Percentiles rank a stretch among this genome's conserved stretches.
Evolutionary conservation across 108 stramenopile genomes (phyloP).

Genomic region (Skeletonema marinoi): DNA sequence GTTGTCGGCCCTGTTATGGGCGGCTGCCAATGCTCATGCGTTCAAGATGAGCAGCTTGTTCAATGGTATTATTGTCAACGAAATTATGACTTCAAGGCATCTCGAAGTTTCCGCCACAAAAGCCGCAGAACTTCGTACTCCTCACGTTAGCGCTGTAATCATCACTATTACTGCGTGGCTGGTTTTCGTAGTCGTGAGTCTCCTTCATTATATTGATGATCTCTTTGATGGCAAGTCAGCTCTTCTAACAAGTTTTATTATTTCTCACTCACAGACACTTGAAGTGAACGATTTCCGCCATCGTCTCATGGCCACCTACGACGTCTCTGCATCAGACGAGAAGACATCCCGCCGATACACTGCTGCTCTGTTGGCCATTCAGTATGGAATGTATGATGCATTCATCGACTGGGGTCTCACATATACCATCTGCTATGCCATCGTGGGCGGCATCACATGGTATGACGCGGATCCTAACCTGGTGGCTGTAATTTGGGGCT

Average conservation of each 20-base stretch:
- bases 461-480: slow-evolving; percentile 25
- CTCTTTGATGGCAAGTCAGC: neutral
- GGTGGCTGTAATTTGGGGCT: slow-evolving; percentile 28
- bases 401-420: slow-evolving; percentile 25
- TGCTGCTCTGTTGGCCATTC: slow-evolving; percentile 29
- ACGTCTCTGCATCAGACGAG: neutral
- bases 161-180: slow-evolving; percentile 14
- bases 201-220: neutral
- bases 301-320: slow-evolving; percentile 3
- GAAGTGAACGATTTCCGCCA: slow-evolving; percentile 38
- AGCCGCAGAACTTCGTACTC: too few relatives aligned
- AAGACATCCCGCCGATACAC: neutral
- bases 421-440: slow-evolving; percentile 21
- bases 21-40: neutral
- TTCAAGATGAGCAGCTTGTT: neutral
- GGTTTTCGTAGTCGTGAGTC: slow-evolving; percentile 5
- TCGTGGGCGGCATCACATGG: slow-evolving; percentile 32
- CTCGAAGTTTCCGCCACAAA: neutral
- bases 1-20: neutral
- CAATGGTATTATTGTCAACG: neutral
- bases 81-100: neutral
- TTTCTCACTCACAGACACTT: slow-evolving; percentile 5
- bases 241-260: neutral
- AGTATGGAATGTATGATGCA: slow-evolving; percentile 30
- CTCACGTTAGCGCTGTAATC: slow-evolving; percentile 2